phyloP scores from a whole-genome alignment of 768 basidiomycete species.

The Termitomyces sp. region DNA sequence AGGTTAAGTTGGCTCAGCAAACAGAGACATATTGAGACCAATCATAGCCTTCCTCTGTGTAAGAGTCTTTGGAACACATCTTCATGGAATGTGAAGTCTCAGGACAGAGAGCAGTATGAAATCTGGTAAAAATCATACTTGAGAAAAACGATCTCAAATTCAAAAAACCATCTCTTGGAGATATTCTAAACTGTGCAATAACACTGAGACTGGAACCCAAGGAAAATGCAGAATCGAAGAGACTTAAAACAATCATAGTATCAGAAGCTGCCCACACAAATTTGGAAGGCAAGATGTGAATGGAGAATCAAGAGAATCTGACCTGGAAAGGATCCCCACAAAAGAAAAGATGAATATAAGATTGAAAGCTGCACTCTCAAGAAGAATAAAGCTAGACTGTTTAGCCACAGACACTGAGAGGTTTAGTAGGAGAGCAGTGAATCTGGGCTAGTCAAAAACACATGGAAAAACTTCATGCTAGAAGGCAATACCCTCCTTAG shows the following conservation, averaged over 20 bases:
- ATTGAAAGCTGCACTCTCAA: fast-evolving
- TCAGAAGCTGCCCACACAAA: neutral
- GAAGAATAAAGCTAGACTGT: neutral
- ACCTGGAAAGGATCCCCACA: neutral
- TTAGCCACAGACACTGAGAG: neutral
- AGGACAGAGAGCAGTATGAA: too few species aligned
- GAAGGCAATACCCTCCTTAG: too few species aligned
- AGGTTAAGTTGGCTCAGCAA: neutral
- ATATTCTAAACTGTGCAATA: too few species aligned
- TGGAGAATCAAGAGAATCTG: neutral
- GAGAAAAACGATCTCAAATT: too few species aligned
- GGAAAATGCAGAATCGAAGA: too few species aligned
- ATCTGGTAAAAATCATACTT: too few species aligned
- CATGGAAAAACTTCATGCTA: neutral
- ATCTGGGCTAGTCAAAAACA: neutral
- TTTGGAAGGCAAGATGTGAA: neutral
- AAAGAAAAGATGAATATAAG: neutral
- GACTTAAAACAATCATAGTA: too few species aligned
- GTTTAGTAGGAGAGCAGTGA: neutral
- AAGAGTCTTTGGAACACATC: too few species aligned
- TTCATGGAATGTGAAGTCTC: too few species aligned
- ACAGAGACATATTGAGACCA: neutral
- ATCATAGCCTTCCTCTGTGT: neutral
- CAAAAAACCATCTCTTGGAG: too few species aligned
- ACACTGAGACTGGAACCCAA: too few species aligned